Conservation (phyloP, 208 protist genomes). For the Acanthamoeba healyi region DNA sequence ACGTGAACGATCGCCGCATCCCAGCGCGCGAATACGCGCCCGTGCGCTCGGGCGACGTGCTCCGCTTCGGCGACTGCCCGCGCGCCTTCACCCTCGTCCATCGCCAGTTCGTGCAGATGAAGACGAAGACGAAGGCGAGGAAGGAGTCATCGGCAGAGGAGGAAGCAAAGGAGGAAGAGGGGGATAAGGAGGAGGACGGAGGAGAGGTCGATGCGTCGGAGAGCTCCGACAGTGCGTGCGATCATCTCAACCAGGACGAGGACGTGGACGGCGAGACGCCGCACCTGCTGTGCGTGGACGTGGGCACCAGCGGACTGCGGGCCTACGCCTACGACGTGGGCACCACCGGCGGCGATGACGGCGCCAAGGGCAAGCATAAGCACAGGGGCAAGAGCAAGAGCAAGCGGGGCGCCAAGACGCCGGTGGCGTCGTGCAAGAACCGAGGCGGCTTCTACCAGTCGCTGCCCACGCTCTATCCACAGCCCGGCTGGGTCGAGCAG, state of each 20-base stretch:
- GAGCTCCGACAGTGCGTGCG: slow-evolving; percentile 22
- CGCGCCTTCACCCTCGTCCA: slow-evolving; percentile 17
- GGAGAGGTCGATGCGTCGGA: too few relatives aligned
- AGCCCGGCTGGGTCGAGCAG: slow-evolving; percentile 70
- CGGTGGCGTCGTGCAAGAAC: background rate
- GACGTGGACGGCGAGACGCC: slow-evolving; percentile 51
- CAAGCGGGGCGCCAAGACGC: background rate
- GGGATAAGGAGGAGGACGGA: background rate
- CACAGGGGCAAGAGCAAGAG: background rate
- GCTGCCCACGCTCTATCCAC: slow-evolving; percentile 67
- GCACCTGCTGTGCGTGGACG: slow-evolving; percentile 59
- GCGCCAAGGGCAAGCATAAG: background rate
- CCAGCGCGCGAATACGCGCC: background rate
- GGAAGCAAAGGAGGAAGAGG: background rate
- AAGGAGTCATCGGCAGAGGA: background rate
- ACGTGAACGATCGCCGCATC: slow-evolving; percentile 41
- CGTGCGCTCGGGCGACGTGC: slow-evolving; percentile 2
- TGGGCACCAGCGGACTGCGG: slow-evolving; percentile 62
- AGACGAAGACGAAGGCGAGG: background rate
- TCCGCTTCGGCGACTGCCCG: slow-evolving; percentile 38
- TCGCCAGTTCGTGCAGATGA: background rate
- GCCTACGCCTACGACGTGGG: slow-evolving; percentile 65
- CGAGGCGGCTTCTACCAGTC: slow-evolving; percentile 55
- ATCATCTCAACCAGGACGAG: slow-evolving; percentile 50
- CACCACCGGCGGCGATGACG: background rate